Conservation (phyloP, 2,329 filamentous ascomycete species). For the Claviceps arundinis region DNA sequence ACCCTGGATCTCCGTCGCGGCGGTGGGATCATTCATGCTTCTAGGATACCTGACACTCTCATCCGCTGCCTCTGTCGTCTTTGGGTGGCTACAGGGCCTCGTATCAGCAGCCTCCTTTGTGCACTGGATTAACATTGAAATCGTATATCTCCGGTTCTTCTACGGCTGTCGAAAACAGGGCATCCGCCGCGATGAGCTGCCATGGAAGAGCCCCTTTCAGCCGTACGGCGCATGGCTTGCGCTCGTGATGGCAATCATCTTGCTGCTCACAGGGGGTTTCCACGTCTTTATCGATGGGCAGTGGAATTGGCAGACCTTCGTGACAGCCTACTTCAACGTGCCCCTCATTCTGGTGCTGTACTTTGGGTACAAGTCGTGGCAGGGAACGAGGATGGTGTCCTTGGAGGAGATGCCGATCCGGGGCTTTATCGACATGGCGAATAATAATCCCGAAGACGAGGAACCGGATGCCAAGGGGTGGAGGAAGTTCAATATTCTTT, state of each 20-base stretch:
- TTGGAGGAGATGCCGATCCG: constrained; percentile 10
- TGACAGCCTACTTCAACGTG: constrained; percentile 44
- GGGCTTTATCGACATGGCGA: constrained; percentile 8
- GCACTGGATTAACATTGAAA: constrained; percentile 37
- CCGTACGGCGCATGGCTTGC: constrained; percentile 47
- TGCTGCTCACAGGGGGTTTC: constrained; percentile 57
- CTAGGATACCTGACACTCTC: constrained; percentile 53
- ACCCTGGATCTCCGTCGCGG: constrained; percentile 33
- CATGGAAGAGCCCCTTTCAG: constrained; percentile 32
- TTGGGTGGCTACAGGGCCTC: constrained; percentile 52
- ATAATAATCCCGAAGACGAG: constrained; percentile 4
- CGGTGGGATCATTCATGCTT: constrained; percentile 39
- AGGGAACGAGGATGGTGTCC: constrained; percentile 8
- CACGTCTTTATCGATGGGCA: constrained; percentile 50
- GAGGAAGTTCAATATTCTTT: constrained; percentile 10
- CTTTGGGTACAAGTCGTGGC: constrained; percentile 38
- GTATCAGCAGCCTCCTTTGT: constrained; percentile 41
- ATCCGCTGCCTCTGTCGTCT: constrained; percentile 42
- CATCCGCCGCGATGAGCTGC: constrained; percentile 29
- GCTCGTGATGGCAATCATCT: constrained; percentile 38
- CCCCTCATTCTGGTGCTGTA: constrained; percentile 43
- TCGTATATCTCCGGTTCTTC: constrained; percentile 39
- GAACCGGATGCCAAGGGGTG: constrained; percentile 6
- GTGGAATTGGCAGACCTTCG: constrained; percentile 46
- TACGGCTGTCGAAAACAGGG: constrained; percentile 35